Conservation (phyloP, 1,139 yeast genomes). For the Candida dubliniensis region DNA sequence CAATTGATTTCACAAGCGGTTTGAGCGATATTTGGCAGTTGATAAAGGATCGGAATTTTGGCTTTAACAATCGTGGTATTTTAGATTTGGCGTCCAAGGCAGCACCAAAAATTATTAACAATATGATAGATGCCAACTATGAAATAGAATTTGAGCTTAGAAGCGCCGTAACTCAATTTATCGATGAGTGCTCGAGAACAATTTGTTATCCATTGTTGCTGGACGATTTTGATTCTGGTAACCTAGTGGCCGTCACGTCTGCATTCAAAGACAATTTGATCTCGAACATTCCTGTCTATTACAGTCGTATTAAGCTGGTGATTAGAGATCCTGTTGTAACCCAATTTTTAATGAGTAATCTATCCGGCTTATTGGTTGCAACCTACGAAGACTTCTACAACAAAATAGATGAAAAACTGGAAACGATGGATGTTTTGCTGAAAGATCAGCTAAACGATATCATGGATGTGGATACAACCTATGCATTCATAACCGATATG, state of each 20-base stretch:
- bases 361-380: slow-evolving; percentile 28
- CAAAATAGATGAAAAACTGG: slow-evolving; percentile 17
- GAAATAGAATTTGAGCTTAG: slow-evolving; percentile 77
- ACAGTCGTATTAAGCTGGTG: slow-evolving; percentile 51
- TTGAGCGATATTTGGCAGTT: slow-evolving; percentile 56
- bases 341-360: slow-evolving; percentile 33
- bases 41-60: slow-evolving; percentile 38
- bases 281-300: slow-evolving; percentile 54
- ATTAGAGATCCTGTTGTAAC: slow-evolving; percentile 37
- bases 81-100: slow-evolving; percentile 64
- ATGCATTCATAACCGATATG: slow-evolving; percentile 38
- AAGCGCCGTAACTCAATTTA: slow-evolving; percentile 64
- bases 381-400: slow-evolving; percentile 36
- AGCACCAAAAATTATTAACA: slow-evolving; percentile 80
- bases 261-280: slow-evolving; percentile 51
- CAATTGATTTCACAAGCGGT: slow-evolving; percentile 76
- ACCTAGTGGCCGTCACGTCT: slow-evolving; percentile 21
- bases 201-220: slow-evolving; percentile 34
- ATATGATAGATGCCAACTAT: slow-evolving; percentile 80
- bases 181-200: slow-evolving; percentile 38
- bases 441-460: slow-evolving; percentile 33
- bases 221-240: slow-evolving; percentile 18
- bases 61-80: slow-evolving; percentile 42
- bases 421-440: slow-evolving; percentile 15
- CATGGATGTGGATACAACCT: slow-evolving; percentile 59